A percentile compares a stretch with the other conserved stretches of the same genome.
Conservation (phyloP, 306 rosid genomes). For the Vigna unguiculata region DNA sequence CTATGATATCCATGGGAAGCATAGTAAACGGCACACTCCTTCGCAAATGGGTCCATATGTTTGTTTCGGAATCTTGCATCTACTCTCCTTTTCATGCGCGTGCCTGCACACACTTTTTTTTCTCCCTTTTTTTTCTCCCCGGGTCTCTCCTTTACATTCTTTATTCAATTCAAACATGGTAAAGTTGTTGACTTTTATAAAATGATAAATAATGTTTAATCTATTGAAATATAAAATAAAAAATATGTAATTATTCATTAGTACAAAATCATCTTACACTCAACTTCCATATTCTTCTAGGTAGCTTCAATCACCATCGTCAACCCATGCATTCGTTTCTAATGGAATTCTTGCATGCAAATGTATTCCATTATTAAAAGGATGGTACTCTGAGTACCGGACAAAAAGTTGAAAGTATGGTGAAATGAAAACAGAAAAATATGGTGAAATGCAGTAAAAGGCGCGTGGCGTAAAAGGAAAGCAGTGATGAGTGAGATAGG, state of each 20-base stretch:
- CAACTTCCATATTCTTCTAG: background rate
- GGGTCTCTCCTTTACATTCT: too few species aligned
- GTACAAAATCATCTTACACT: background rate
- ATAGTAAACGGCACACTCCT: conserved; percentile 20
- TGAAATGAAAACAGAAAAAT: too few species aligned
- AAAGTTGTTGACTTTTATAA: too few species aligned
- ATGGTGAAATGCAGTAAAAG: background rate
- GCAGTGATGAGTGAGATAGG: background rate
- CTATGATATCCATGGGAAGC: conserved; percentile 34
- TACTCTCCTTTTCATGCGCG: conserved; percentile 48
- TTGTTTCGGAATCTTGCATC: conserved; percentile 6
- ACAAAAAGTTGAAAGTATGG: background rate
- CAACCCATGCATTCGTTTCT: background rate
- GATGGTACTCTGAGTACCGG: too few species aligned
- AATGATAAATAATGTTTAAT: too few species aligned
- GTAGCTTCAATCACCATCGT: background rate
- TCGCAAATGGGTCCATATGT: conserved; percentile 22
- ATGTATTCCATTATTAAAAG: too few species aligned
- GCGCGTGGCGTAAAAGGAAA: conserved; percentile 7
- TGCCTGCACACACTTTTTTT: conserved; percentile 16
- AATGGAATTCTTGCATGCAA: background rate
- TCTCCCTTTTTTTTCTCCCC: too few species aligned
- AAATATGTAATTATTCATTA: background rate
- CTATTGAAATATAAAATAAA: background rate
- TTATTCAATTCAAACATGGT: too few species aligned